These are phyloP conservation scores for Zanthoxylum bungeanum DNA, from an alignment of 345 rosid species.

Conservation along the genomic window DNA sequence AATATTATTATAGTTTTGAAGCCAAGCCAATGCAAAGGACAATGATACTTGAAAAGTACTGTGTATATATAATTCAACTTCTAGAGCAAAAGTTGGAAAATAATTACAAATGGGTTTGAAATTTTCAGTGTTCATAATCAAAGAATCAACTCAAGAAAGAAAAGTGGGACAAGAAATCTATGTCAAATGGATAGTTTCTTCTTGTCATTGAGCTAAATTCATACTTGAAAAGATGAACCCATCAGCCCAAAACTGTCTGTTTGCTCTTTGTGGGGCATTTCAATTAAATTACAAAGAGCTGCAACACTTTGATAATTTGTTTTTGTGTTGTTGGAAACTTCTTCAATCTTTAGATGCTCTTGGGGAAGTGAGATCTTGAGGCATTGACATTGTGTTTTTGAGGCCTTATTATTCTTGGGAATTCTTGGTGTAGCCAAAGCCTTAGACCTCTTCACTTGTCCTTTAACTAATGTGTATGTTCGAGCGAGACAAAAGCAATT, in stretches of 20 bases:
- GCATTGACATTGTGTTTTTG: constrained; percentile 16
- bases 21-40: constrained; percentile 21
- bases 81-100: constrained; percentile 4
- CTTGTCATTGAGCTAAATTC: constrained; percentile 14
- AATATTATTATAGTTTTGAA: not conserved
- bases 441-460: constrained; percentile 29
- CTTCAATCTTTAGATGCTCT: too few relatives aligned
- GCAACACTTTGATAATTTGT: constrained; percentile 15
- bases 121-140: constrained; percentile 32
- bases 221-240: constrained; percentile 31
- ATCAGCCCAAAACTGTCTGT: constrained; percentile 34
- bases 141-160: not conserved
- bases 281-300: constrained; percentile 3
- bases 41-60: constrained; percentile 12
- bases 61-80: not conserved
- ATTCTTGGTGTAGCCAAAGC: constrained; percentile 28
- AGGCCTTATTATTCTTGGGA: constrained; percentile 22
- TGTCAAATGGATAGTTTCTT: constrained; percentile 20
- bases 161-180: constrained; percentile 32
- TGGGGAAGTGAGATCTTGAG: constrained; percentile 4
- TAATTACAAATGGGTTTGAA: constrained; percentile 8
- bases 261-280: constrained; percentile 32
- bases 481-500: constrained; percentile 22
- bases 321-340: too few relatives aligned
- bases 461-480: constrained; percentile 3